Evolutionary conservation across 306 rosid genomes (phyloP), one percentile per base, ranked within the genome.

Genomic region (Cicer chorassanicum): DNA sequence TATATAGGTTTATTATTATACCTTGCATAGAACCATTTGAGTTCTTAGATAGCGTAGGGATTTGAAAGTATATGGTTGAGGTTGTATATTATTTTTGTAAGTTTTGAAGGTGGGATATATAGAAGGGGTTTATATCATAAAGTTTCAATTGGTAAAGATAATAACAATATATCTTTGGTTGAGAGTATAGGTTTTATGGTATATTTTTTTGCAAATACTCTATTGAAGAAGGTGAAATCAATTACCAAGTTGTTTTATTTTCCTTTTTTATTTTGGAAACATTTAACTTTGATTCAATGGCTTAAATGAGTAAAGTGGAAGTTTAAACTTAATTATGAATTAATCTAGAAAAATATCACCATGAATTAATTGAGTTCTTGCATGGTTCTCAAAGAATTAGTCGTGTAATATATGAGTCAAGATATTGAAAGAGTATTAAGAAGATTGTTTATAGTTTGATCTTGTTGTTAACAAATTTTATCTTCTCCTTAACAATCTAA

Each of bases 71-170:
- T 87, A 85, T 89, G 90, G 80, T 89, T 91, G 90, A 87, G 88
- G 81, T 87, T 93, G 96, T 89, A 91, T 93, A 91, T 91, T 91
- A 86, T 81, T 93, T 87, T 93, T 93, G 90, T 87, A 73, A 88
- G 87, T 85, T 87, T 85, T 87, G 80, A 15, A 79, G 69, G 74
- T 89, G 80, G 90, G 89, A 24, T 29, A 13, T 60, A 81, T 84
- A 83, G 87, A 70, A 76, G 92, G 79, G 87, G 88, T 88, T 66
- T 88, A 67, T 88, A 85, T 82, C 84, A 86, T 86, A 79, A 91
- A 85, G 77, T 64, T 86, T 86, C 79, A 72, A 68, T 76, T 68
- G 80, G 81, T 76, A 79, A 84, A 84, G 77, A 82, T 81, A 82
- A 82, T 81, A 82, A 88, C 82, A 79, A 75, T 82, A 85, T 86